phyloP scores from a whole-genome alignment of 208 protist species.

The Crithidia expoeki region DNA sequence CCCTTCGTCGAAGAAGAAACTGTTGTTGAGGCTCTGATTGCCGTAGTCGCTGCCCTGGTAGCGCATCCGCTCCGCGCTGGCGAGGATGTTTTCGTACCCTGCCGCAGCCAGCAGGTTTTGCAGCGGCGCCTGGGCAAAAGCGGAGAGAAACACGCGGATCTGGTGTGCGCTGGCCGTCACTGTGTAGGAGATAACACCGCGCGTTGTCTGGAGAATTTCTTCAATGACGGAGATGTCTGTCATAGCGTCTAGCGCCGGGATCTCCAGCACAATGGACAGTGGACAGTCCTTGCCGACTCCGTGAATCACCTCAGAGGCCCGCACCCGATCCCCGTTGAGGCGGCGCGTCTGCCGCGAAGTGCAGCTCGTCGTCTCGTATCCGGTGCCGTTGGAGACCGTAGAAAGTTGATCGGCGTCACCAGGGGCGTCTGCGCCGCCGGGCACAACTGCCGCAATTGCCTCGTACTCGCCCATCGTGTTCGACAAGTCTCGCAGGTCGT shows the following conservation, averaged over 20 bases:
- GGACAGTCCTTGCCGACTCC: constrained; percentile 42
- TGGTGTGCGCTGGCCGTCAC: constrained; percentile 63
- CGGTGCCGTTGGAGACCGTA: constrained; percentile 28
- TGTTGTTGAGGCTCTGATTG: constrained; percentile 37
- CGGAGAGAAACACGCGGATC: constrained; percentile 68
- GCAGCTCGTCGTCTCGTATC: constrained; percentile 22
- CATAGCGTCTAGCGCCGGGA: constrained; percentile 68
- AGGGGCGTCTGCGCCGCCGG: constrained; percentile 1
- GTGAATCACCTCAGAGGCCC: constrained; percentile 22
- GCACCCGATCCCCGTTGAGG: constrained; percentile 7
- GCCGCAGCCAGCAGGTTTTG: constrained; percentile 51
- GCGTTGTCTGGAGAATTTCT: constrained; percentile 77
- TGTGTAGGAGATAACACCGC: constrained; percentile 85
- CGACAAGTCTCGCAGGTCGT: constrained; percentile 19
- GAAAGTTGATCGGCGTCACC: constrained; percentile 26
- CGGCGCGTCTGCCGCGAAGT: constrained; percentile 24
- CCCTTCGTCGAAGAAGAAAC: constrained; percentile 67
- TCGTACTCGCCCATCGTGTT: constrained; percentile 25
- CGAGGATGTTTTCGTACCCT: constrained; percentile 65
- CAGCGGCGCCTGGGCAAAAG: constrained; percentile 35
- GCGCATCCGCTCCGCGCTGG: constrained; percentile 32
- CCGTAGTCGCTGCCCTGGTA: constrained; percentile 21
- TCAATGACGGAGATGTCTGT: constrained; percentile 69
- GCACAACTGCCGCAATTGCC: constrained; percentile 6
- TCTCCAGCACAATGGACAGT: constrained; percentile 71